Conservation (phyloP, 2,329 filamentous ascomycete species). For the Ophiognomonia clavigignenti-juglandacearum region DNA sequence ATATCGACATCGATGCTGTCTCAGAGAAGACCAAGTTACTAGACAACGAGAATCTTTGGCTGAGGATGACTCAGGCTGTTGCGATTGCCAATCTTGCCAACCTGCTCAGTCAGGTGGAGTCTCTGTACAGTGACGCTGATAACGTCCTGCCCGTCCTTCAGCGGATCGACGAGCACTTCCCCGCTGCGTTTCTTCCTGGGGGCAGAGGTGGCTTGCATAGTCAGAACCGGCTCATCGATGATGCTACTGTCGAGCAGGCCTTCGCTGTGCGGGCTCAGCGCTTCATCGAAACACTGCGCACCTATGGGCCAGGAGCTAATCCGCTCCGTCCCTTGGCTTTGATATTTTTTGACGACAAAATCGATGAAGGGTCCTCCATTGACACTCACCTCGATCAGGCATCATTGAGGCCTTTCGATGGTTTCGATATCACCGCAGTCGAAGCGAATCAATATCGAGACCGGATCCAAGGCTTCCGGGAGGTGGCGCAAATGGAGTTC, state of each 20-base stretch:
- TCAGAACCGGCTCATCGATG: slow-evolving; percentile 15
- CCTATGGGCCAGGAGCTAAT: slow-evolving; percentile 7
- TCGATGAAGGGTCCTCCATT: not conserved
- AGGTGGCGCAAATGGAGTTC: slow-evolving; percentile 9
- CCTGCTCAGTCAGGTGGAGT: slow-evolving; percentile 24
- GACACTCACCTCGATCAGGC: slow-evolving; percentile 11
- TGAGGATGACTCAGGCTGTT: slow-evolving; percentile 9
- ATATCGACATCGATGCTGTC: slow-evolving; percentile 10
- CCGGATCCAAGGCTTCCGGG: slow-evolving; percentile 6
- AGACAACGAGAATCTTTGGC: not conserved
- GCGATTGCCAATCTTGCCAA: slow-evolving; percentile 30
- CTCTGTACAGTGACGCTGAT: slow-evolving; percentile 15
- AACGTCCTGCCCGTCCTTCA: slow-evolving; percentile 25
- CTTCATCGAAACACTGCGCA: slow-evolving; percentile 23
- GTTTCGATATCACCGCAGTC: slow-evolving; percentile 6
- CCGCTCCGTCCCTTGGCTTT: slow-evolving; percentile 21
- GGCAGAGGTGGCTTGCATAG: slow-evolving; percentile 1
- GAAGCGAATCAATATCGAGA: slow-evolving; percentile 6
- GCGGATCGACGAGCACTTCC: slow-evolving; percentile 11
- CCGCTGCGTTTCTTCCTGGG: slow-evolving; percentile 7
- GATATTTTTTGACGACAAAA: slow-evolving; percentile 23
- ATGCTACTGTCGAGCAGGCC: slow-evolving; percentile 19
- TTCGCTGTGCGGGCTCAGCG: slow-evolving; percentile 33
- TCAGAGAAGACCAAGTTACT: slow-evolving; percentile 3
- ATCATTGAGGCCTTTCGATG: slow-evolving; percentile 19